phyloP scores from a whole-genome alignment of 768 basidiomycete species.

The Dioszegia hungarica region DNA sequence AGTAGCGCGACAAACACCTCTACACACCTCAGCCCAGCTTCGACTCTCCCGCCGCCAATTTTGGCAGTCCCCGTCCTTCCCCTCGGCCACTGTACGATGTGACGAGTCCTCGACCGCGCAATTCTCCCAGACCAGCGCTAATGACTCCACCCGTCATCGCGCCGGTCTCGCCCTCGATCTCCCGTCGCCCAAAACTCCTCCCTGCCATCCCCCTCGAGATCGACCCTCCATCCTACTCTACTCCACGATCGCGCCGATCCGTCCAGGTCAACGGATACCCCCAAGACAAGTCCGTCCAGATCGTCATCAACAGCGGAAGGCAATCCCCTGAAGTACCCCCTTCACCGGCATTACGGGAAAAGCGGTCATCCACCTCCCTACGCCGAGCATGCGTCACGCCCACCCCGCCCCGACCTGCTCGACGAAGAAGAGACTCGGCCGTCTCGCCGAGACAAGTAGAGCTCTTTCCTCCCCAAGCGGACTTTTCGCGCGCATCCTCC shows the following conservation, averaged over 20 bases:
- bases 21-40: slow-evolving; percentile 1
- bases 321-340: background rate
- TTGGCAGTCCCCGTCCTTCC: slow-evolving; percentile 4
- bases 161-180: background rate
- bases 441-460: slow-evolving; percentile 12
- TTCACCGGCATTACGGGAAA: too few species aligned
- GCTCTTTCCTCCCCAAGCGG: slow-evolving; percentile 15
- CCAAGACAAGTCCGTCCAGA: background rate
- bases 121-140: slow-evolving; percentile 1
- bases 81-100: background rate
- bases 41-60: background rate
- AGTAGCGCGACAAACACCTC: slow-evolving; percentile 4
- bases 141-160: slow-evolving; percentile 11
- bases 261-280: background rate
- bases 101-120: background rate
- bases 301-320: slow-evolving; percentile 1
- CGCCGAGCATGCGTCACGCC: slow-evolving; percentile 5
- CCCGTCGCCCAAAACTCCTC: slow-evolving; percentile 17
- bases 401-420: slow-evolving; percentile 1
- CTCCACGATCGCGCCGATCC: slow-evolving; percentile 11
- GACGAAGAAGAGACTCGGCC: background rate
- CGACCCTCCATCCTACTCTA: background rate
- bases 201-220: slow-evolving; percentile 17
- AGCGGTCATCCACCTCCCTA: background rate
- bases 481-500: slow-evolving; percentile 15